A percentile compares a stretch with the other conserved stretches of the same genome.
These are phyloP conservation scores for Hordeum vulgare DNA, from an alignment of 176 grass and related monocot species.

Conservation along the genomic window MorexV3_pseudomolecules_assembly NC_058519.1:17965505-17966004, in stretches of 20 bases:
- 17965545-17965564: no score
- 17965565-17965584: no score
- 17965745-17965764: background rate
- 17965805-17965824: slow-evolving; percentile 3
- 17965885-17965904: background rate
- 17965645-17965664: background rate
- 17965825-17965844: background rate
- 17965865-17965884: no score
- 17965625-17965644: background rate
- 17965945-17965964: background rate
- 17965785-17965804: background rate
- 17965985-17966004: slow-evolving; percentile 28
- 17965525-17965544: no score
- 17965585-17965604: no score
- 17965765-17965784: no score
- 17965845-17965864: no score
- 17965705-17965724: background rate
- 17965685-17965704: background rate
- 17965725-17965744: background rate
- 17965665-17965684: background rate
- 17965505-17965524: no score
- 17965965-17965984: slow-evolving; percentile 25
- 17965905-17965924: background rate
- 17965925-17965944: background rate
- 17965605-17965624: background rate